A percentile compares a stretch with the other conserved stretches of the same genome.
phyloP scores from a whole-genome alignment of 371 early-diverging fungal species.

The Amoeboradix gromovi region DNA sequence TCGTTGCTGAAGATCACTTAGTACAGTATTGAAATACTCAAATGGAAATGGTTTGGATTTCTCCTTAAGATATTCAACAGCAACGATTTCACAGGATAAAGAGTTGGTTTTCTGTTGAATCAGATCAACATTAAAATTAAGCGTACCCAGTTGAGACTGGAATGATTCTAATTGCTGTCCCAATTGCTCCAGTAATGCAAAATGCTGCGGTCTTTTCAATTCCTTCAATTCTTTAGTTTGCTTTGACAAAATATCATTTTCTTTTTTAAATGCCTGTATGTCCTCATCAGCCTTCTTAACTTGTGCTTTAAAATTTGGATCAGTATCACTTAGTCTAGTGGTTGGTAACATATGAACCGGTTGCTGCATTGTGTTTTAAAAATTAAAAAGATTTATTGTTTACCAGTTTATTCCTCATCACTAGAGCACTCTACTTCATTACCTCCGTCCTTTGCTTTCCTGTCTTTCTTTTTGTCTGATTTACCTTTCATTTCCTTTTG shows the following conservation, averaged over 20 bases:
- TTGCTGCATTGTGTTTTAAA: no score
- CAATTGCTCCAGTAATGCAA: not conserved
- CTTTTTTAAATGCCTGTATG: not conserved
- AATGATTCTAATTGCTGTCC: not conserved
- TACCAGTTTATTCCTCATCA: no score
- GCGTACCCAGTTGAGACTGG: not conserved
- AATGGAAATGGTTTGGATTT: not conserved
- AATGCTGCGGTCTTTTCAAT: not conserved
- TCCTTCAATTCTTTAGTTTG: not conserved
- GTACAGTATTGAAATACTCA: not conserved
- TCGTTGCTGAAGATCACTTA: not conserved
- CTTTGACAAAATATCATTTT: not conserved
- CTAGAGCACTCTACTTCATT: no score
- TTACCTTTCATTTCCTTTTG: no score
- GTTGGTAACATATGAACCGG: not conserved
- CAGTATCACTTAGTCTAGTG: not conserved
- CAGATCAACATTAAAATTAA: not conserved
- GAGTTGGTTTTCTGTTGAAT: not conserved
- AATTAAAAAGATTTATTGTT: no score
- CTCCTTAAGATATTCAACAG: not conserved
- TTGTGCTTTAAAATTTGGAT: not conserved
- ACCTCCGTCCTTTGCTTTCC: no score
- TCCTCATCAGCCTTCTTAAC: not conserved
- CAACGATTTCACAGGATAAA: not conserved
- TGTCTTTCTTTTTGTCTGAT: no score